phyloP scores from a whole-genome alignment of 2,329 filamentous ascomycete species.

The Alternaria rosae region DNA sequence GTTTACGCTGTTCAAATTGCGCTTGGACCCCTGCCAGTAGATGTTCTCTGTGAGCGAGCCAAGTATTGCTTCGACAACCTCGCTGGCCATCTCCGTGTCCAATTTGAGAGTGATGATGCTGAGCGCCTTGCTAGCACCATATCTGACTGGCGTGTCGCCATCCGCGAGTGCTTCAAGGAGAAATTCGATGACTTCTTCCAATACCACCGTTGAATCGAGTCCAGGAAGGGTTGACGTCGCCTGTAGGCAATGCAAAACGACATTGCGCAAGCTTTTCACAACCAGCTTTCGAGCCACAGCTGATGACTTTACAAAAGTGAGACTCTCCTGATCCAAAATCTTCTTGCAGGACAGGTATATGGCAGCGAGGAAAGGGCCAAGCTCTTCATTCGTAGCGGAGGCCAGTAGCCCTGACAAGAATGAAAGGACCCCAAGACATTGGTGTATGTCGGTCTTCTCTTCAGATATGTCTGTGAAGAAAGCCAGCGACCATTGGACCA shows the following conservation, averaged over 20 bases:
- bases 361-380: slow-evolving; percentile 69
- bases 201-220: slow-evolving; percentile 48
- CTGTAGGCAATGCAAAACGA: slow-evolving; percentile 70
- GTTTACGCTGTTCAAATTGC: slow-evolving; percentile 78
- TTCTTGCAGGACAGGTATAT: slow-evolving; percentile 72
- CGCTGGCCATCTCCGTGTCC: slow-evolving; percentile 78
- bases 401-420: slow-evolving; percentile 78
- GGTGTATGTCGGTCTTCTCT: slow-evolving; percentile 67
- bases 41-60: slow-evolving; percentile 71
- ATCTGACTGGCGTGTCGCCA: slow-evolving; percentile 87
- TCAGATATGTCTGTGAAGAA: slow-evolving; percentile 61
- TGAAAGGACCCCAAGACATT: slow-evolving; percentile 78
- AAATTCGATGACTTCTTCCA: slow-evolving; percentile 84
- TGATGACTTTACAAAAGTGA: slow-evolving; percentile 70
- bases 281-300: slow-evolving; percentile 82
- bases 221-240: slow-evolving; percentile 37
- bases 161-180: slow-evolving; percentile 81
- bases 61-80: slow-evolving; percentile 87
- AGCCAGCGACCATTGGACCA: slow-evolving; percentile 75
- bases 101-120: slow-evolving; percentile 86
- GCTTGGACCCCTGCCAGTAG: slow-evolving; percentile 60
- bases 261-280: slow-evolving; percentile 83
- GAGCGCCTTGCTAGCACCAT: slow-evolving; percentile 90
- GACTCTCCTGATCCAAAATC: slow-evolving; percentile 62
- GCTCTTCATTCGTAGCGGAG: slow-evolving; percentile 76